A percentile compares a stretch with the other conserved stretches of the same genome.
phyloP scores from a whole-genome alignment of 805 yeast genomes.

The Sungouiella thailandica region DNA sequence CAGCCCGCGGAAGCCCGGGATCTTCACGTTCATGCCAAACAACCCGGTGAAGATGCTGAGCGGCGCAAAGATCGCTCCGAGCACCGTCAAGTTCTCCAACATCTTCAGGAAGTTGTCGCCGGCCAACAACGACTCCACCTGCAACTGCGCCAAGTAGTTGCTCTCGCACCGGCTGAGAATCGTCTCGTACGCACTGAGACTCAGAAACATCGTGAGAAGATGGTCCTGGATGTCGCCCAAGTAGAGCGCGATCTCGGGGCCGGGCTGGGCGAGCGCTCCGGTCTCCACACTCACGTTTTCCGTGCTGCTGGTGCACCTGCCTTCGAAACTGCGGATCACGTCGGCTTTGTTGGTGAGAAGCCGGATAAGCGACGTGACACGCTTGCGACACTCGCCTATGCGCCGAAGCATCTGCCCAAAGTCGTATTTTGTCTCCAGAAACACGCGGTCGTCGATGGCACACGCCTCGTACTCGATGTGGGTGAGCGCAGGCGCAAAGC shows the following conservation, averaged over 20 bases:
- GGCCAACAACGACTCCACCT: slow-evolving; percentile 2
- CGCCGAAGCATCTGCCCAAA: slow-evolving; percentile 1
- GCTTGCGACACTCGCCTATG: slow-evolving; percentile 1
- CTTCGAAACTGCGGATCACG: slow-evolving; percentile 2
- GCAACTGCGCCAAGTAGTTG: slow-evolving; percentile 4
- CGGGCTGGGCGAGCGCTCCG: neutral
- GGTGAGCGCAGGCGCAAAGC: slow-evolving; percentile 2
- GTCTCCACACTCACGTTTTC: neutral
- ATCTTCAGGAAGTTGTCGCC: neutral
- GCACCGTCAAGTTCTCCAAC: slow-evolving; percentile 1
- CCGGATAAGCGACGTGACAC: slow-evolving; percentile 2
- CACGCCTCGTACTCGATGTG: slow-evolving; percentile 2
- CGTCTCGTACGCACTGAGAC: slow-evolving; percentile 1
- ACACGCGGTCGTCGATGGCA: slow-evolving; percentile 2
- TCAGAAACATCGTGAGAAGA: slow-evolving; percentile 3
- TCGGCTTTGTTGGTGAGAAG: slow-evolving; percentile 3
- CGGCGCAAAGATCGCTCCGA: slow-evolving; percentile 1
- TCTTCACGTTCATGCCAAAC: slow-evolving; percentile 2
- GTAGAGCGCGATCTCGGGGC: slow-evolving; percentile 2
- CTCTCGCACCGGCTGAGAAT: slow-evolving; percentile 1
- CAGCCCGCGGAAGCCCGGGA: neutral
- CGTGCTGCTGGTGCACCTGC: neutral
- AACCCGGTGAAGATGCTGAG: neutral
- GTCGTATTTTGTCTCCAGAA: neutral
- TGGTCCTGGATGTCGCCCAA: slow-evolving; percentile 5